Base-by-base conservation (phyloP, 2,329 filamentous ascomycete genomes). In the Boeremia exigua region DNA sequence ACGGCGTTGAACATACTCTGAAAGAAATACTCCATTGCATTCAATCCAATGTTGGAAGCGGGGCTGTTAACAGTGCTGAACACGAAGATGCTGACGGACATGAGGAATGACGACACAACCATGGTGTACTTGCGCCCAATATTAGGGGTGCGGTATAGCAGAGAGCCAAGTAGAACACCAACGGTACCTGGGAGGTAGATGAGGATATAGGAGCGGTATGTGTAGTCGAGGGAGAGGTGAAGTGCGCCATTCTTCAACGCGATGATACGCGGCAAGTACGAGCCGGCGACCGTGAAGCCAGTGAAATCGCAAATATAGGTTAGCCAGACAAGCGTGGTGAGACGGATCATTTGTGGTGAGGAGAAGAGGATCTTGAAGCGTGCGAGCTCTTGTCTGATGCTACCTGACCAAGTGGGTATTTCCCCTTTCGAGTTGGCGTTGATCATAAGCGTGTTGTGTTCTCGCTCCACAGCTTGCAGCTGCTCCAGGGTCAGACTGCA, bases 171-270 rank as follows among this genome's bases (percentile, higher is more conserved):
- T 0, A 83, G 68, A 0, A 84, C 82, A 19, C 80, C 82, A 0
- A 83, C 54, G 8, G 82, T 79, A 2, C 82, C 82, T 0, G 82
- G 82, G 0, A 79, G 73, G 67, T 84, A 84, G 2, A 83, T 84
- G 62, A 81, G 82, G 30, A 85, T 78, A 66, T 84, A 84, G 4
- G 77, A 79, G 15, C 80, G 78, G 60, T 85, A 85, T 0, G 81
- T 84, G 62, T 77, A 65, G 47, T 68, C 63, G 10, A 84, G 75
- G 2, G 78, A 77, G 3, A 81, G 72, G 4, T 76, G 62, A 10
- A 78, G 72, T 0, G 72, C 73, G 12, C 78, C 78, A 52, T 84
- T 83, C 62, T 84, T 84, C n/a, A 79, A 59, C 3, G 80, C 80
- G 2, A 84, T 70, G 44, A 84, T 83, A 2, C 75, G 73, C 0